phyloP scores from a whole-genome alignment of 176 grass and related monocot genomes.

The Zizania latifolia region DNA sequence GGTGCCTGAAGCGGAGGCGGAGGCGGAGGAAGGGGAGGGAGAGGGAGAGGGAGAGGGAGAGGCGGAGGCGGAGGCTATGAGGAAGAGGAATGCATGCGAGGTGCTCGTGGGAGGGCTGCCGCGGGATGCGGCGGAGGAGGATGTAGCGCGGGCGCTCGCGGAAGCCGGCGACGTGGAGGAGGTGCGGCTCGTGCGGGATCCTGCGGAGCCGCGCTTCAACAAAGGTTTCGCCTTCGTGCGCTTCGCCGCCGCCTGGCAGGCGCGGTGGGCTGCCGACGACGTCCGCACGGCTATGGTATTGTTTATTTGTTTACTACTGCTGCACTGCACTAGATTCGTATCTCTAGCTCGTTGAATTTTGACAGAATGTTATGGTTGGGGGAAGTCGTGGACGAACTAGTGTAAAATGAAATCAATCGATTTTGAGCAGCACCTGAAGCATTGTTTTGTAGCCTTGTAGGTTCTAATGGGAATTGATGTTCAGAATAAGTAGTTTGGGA shows the following conservation, averaged over 20 bases:
- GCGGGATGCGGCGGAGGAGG: slow-evolving; percentile 29
- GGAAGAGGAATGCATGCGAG: slow-evolving; percentile 35
- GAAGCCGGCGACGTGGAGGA: slow-evolving; percentile 44
- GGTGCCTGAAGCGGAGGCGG: background rate
- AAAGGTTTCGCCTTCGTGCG: slow-evolving; percentile 44
- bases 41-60: background rate
- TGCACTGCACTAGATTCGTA: background rate
- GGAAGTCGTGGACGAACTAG: slow-evolving; percentile 2
- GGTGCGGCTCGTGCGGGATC: slow-evolving; percentile 37
- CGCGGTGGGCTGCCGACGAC: slow-evolving; percentile 28
- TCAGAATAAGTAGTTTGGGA: background rate
- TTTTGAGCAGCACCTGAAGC: background rate
- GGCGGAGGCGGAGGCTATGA: background rate
- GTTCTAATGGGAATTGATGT: background rate
- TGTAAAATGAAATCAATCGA: background rate
- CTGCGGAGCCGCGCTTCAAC: slow-evolving; percentile 20
- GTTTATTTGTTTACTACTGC: background rate
- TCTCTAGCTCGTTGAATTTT: background rate
- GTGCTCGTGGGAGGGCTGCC: slow-evolving; percentile 42
- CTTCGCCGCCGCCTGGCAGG: slow-evolving; percentile 33
- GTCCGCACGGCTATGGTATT: slow-evolving; percentile 35
- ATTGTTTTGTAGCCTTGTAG: background rate
- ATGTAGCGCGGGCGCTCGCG: slow-evolving; percentile 31
- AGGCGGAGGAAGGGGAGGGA: background rate
- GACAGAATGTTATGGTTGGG: background rate